Evolutionary conservation across 2,329 filamentous ascomycete species (phyloP).

Genomic region (Sclerotinia trifoliorum): DNA sequence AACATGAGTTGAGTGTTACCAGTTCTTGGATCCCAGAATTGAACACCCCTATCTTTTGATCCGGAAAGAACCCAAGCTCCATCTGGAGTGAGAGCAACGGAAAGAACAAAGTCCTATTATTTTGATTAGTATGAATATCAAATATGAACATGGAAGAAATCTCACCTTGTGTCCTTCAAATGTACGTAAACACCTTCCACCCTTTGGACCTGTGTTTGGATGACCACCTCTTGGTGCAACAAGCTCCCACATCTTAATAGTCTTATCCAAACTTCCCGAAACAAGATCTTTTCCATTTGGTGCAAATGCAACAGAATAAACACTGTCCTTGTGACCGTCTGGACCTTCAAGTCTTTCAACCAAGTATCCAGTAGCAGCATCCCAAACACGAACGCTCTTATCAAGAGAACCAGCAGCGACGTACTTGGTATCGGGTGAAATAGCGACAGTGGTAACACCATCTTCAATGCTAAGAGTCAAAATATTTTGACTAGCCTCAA

Average conservation of each 20-base stretch:
- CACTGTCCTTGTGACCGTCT: conserved; percentile 93
- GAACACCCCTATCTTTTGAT: conserved; percentile 94
- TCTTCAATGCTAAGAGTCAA: conserved; percentile 91
- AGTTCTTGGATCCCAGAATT: conserved; percentile 96
- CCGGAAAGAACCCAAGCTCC: conserved; percentile 95
- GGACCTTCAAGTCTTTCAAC: conserved; percentile 90
- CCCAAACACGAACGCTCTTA: conserved; percentile 98
- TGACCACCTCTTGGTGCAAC: conserved; percentile 66
- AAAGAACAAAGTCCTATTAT: conserved; percentile 85
- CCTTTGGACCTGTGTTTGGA: conserved; percentile 68
- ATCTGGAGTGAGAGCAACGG: conserved; percentile 91
- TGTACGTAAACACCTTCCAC: conserved; percentile 90
- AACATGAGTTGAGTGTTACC: conserved; percentile 97
- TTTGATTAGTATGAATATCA: conserved; percentile 27
- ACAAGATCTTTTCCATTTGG: conserved; percentile 91
- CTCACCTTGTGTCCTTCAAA: conserved; percentile 93
- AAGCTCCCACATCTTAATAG: conserved; percentile 99
- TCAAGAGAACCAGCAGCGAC: conserved; percentile 94
- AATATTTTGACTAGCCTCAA: conserved; percentile 78
- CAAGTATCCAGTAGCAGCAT: conserved; percentile 79
- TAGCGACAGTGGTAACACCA: conserved; percentile 94
- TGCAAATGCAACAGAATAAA: conserved; percentile 94
- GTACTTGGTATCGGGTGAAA: conserved; percentile 90
- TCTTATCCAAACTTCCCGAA: conserved; percentile 93
- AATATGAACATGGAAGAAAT: conserved; percentile 23